Evolutionary conservation across 73 alveolate genomes (phyloP).

Genomic region (Paramecium primaurelia): DNA sequence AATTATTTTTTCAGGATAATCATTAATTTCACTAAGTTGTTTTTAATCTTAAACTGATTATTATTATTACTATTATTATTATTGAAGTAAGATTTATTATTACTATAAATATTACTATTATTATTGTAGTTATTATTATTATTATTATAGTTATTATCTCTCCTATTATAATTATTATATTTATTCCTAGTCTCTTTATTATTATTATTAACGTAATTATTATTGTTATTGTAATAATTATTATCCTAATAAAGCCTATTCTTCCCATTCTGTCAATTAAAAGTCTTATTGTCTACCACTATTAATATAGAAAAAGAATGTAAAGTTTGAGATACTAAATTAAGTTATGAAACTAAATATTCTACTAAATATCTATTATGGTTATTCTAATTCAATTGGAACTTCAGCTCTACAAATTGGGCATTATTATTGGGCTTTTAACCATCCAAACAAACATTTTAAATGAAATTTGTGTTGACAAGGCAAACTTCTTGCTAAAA

Average conservation of each 20-base stretch:
- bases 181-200: background rate
- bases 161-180: background rate
- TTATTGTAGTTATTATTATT: background rate
- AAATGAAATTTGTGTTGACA: slow-evolving; percentile 28
- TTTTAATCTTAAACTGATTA: background rate
- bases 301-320: background rate
- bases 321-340: background rate
- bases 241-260: background rate
- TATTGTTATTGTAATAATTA: background rate
- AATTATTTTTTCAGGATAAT: background rate
- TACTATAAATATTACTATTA: background rate
- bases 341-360: background rate
- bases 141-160: background rate
- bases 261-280: slow-evolving; percentile 7
- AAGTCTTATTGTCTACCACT: background rate
- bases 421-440: slow-evolving; percentile 15
- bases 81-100: background rate
- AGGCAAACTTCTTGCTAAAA: background rate
- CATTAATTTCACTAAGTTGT: background rate
- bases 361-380: background rate
- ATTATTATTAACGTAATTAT: background rate
- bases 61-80: background rate
- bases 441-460: slow-evolving; percentile 29
- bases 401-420: slow-evolving; percentile 49
- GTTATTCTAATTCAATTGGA: slow-evolving; percentile 18